Evolutionary conservation across 2,329 filamentous ascomycete species (phyloP).

Genomic region (Curvularia verruculosa): DNA sequence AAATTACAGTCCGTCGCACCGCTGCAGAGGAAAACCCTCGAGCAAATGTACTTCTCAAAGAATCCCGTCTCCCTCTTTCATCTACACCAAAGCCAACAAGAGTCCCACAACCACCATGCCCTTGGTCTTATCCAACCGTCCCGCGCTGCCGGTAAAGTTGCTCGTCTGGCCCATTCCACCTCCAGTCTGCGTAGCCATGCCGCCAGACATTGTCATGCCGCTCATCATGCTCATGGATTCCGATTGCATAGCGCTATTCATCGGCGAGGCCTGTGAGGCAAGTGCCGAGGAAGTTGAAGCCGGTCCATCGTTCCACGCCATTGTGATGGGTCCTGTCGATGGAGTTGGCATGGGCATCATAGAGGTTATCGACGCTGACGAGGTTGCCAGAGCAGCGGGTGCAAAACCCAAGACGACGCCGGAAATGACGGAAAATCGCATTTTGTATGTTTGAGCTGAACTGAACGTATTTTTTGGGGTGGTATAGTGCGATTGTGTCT

Average conservation of each 20-base stretch:
- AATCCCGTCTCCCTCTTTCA: not conserved
- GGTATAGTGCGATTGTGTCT: not conserved
- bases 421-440: not conserved
- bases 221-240: not conserved
- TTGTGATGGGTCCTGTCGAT: not conserved
- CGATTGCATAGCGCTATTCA: not conserved
- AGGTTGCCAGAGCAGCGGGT: not conserved
- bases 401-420: not conserved
- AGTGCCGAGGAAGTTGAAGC: not conserved
- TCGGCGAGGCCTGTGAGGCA: not conserved
- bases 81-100: not conserved
- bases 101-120: not conserved
- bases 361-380: not conserved
- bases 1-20: not conserved
- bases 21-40: not conserved
- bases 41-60: not conserved
- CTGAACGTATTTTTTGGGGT: not conserved
- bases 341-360: not conserved
- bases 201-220: not conserved
- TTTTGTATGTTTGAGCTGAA: not conserved
- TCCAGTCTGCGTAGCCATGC: not conserved
- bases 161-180: not conserved
- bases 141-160: not conserved
- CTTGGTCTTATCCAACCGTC: not conserved
- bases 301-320: not conserved